Evolutionary conservation across 495 filamentous ascomycete species (phyloP), one percentile per base, ranked within the genome.

Genomic region (Aspergillus sclerotioniger): DNA sequence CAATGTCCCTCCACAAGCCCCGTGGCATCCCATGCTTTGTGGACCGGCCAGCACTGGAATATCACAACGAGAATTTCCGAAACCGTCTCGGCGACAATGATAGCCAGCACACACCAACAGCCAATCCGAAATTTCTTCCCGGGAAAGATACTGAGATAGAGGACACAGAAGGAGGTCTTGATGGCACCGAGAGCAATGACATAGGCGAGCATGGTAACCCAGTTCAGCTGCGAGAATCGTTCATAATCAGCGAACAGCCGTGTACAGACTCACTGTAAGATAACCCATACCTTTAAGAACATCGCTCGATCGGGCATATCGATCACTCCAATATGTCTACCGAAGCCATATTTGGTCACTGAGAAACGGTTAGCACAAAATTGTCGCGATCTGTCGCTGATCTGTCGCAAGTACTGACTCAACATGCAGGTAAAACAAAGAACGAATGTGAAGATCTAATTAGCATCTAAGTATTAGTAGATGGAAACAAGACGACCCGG

Each of bases 271-370:
- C n/a, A n/a, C n/a, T n/a, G n/a, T n/a, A n/a, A n/a, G n/a, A n/a
- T n/a, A n/a, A n/a, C n/a, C n/a, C 49, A 44, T 63, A 61, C 64
- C 59, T 59, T 67, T 1, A 67, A 51, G 28, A 67, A 67, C 56
- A 64, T 67, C 3, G 28, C 46, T 25, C 41, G 45, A 8, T 54
- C 47, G 25, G 15, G 19, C 20, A 45, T 41, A 12, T 43, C 41
- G 3, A 64, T 44, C 12, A 59, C 60, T 50, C 52, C 61, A 43
- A 64, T 62, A 33, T 67, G 64, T 46, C 60, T 63, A 6, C 64
- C 64, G 48, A 51, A 67, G 15, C 64, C 64, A 51, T 67, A 64
- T 45, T 57, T 59, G 6, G 64, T 67, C 64, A 67, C 64, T 62
- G 54, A 31, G 33, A 3, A 49, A 44, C 19, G 28, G 46, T 62